phyloP scores from a whole-genome alignment of 202 grass and related monocot genomes.

The Setaria italica region DNA sequence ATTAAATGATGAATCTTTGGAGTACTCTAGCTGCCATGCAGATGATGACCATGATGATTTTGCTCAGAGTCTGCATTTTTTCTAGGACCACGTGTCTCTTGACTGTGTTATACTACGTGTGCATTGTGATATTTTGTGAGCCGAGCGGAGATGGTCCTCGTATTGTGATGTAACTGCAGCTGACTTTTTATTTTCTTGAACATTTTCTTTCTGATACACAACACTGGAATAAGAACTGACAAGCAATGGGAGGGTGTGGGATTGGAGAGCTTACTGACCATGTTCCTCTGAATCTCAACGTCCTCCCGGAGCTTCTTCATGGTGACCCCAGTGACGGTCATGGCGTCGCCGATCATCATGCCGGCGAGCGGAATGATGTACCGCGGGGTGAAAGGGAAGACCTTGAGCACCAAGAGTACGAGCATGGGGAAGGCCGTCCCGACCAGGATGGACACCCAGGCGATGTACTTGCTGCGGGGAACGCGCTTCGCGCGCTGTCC shows the following conservation, averaged over 20 bases:
- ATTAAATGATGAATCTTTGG: background rate
- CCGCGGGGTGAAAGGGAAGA: conserved; percentile 67
- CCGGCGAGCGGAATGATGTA: conserved; percentile 75
- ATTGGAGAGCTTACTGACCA: conserved; percentile 40
- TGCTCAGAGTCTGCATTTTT: background rate
- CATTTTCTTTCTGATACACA: background rate
- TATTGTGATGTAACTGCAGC: background rate
- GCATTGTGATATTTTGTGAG: background rate
- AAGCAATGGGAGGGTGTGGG: no score
- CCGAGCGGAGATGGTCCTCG: background rate
- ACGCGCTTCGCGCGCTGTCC: conserved; percentile 69
- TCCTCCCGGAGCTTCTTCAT: conserved; percentile 87
- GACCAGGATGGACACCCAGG: conserved; percentile 56
- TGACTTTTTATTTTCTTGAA: background rate
- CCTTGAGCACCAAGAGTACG: conserved; percentile 55
- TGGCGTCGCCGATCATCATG: conserved; percentile 76
- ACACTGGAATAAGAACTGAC: background rate
- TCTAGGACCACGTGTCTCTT: background rate
- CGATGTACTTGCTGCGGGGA: conserved; percentile 56
- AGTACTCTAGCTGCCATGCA: no score
- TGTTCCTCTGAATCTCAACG: conserved; percentile 61
- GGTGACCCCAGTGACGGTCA: conserved; percentile 76
- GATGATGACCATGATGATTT: no score
- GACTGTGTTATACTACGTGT: background rate
- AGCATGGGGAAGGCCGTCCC: conserved; percentile 67